These are phyloP conservation scores for Apophysomyces variabilis DNA, from an alignment of 371 early-diverging fungal species.

Conservation along the genomic window DNA sequence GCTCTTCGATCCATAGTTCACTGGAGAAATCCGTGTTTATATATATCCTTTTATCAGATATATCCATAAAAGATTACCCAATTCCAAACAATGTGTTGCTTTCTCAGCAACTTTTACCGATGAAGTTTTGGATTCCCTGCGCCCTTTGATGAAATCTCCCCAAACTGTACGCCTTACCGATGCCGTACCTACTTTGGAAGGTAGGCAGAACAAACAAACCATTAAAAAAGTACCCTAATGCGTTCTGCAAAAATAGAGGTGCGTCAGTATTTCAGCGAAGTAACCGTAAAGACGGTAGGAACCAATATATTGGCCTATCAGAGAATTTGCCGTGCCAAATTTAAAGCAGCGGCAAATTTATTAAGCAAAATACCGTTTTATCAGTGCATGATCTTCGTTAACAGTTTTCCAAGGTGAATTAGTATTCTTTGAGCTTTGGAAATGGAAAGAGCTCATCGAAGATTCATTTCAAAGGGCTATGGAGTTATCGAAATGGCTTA, in stretches of 20 bases:
- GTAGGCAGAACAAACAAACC: constrained; percentile 29
- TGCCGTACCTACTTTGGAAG: constrained; percentile 61
- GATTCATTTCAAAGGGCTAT: constrained; percentile 33
- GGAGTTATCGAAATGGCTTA: constrained; percentile 59
- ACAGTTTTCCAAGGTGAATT: constrained; percentile 48
- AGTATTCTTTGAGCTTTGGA: not conserved
- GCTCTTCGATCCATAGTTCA: not conserved
- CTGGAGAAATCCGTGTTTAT: not conserved
- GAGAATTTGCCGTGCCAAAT: constrained; percentile 53
- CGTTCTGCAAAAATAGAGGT: constrained; percentile 43
- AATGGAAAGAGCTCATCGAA: not conserved
- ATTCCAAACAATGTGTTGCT: constrained; percentile 59
- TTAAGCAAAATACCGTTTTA: constrained; percentile 63
- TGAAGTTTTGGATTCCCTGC: constrained; percentile 42
- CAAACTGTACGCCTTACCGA: constrained; percentile 61
- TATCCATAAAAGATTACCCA: constrained; percentile 32
- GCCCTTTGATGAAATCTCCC: constrained; percentile 49
- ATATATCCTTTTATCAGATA: constrained; percentile 17
- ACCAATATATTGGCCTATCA: constrained; percentile 25
- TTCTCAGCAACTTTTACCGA: constrained; percentile 71
- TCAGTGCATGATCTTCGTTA: constrained; percentile 70
- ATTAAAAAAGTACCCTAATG: no score
- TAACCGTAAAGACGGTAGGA: constrained; percentile 2
- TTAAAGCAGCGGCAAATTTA: constrained; percentile 50
- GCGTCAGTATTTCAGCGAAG: constrained; percentile 50